Conservation (phyloP, 2,329 filamentous ascomycete species). For the Kalaharituber pfeilii region DNA sequence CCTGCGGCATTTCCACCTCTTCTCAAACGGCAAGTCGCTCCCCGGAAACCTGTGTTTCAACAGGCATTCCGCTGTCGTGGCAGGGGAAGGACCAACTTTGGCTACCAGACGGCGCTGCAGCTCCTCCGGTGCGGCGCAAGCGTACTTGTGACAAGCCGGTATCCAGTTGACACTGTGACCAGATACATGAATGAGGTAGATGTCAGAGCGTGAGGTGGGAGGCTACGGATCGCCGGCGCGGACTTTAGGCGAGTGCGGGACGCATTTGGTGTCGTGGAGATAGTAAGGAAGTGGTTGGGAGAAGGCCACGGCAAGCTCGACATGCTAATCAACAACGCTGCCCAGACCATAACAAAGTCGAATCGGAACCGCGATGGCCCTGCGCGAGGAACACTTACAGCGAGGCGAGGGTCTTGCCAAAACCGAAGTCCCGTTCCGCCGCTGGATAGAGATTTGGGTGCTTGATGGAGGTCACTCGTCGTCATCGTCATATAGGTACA, state of each 20-base stretch:
- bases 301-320: conserved; percentile 23
- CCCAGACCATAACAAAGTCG: conserved; percentile 28
- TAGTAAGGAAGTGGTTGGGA: conserved; percentile 18
- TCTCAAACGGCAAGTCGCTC: conserved; percentile 22
- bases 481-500: not conserved
- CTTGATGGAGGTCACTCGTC: not conserved
- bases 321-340: conserved; percentile 29
- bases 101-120: conserved; percentile 25
- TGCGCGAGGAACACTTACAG: conserved; percentile 22
- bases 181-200: conserved; percentile 22
- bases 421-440: not conserved
- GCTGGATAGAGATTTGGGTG: no score
- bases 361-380: conserved; percentile 22
- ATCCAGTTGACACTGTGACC: conserved; percentile 25
- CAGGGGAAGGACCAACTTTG: conserved; percentile 27
- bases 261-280: conserved; percentile 24
- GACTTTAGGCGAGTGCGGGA: conserved; percentile 26
- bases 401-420: conserved; percentile 3
- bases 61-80: conserved; percentile 27
- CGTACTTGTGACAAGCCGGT: conserved; percentile 27
- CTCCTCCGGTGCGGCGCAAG: conserved; percentile 26
- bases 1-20: conserved; percentile 27
- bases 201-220: conserved; percentile 17
- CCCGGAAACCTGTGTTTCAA: conserved; percentile 23
- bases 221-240: conserved; percentile 25